Conservation (phyloP, 2,329 filamentous ascomycete species). For the Ophiostoma populinum region DNA sequence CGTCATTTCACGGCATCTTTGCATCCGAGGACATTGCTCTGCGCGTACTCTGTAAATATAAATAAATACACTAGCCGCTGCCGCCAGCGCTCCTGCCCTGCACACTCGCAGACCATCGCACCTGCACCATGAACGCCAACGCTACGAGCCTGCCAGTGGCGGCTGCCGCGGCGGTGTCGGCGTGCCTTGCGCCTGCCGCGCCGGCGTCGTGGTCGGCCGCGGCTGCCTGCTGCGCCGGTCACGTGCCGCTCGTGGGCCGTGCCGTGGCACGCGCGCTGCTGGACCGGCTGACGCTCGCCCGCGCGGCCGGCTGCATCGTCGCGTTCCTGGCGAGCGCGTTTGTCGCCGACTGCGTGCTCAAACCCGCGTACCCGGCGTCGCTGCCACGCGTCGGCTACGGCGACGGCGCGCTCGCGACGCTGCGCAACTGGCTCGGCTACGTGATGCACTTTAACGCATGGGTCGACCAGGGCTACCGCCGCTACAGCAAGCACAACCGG, state of each 20-base stretch:
- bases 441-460: slow-evolving; percentile 21
- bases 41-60: too few relatives aligned
- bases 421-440: slow-evolving; percentile 24
- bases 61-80: too few relatives aligned
- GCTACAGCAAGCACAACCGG: slow-evolving; percentile 24
- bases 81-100: too few relatives aligned
- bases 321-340: slow-evolving; percentile 22
- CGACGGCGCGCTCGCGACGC: slow-evolving; percentile 18
- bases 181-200: too few relatives aligned
- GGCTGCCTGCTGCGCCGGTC: neutral
- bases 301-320: slow-evolving; percentile 14
- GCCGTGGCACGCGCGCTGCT: neutral
- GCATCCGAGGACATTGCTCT: too few relatives aligned
- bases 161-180: too few relatives aligned
- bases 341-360: slow-evolving; percentile 21
- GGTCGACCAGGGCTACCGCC: slow-evolving; percentile 24
- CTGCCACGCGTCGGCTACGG: slow-evolving; percentile 25
- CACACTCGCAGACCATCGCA: too few relatives aligned
- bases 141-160: too few relatives aligned
- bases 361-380: slow-evolving; percentile 22
- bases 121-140: too few relatives aligned
- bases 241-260: neutral
- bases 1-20: too few relatives aligned
- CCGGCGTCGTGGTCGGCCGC: too few relatives aligned
- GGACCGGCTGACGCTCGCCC: slow-evolving; percentile 15